phyloP scores from a whole-genome alignment of 257 asterid genomes.

The Datura wrightii region DNA sequence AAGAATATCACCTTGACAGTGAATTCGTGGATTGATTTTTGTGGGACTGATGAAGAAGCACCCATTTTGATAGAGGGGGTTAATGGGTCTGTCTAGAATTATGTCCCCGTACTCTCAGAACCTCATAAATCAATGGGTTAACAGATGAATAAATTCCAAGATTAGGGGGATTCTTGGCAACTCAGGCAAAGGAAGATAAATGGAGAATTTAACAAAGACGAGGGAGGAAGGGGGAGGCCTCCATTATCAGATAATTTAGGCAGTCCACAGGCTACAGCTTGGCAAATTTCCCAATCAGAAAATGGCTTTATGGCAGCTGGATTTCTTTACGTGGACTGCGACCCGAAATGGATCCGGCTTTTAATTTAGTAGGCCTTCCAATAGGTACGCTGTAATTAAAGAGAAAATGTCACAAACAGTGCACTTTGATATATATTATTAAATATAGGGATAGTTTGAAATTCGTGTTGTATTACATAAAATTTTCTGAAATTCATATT shows the following conservation, averaged over 20 bases:
- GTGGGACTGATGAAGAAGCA: slow-evolving; percentile 38
- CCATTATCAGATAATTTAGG: slow-evolving; percentile 6
- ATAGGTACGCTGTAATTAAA: no score
- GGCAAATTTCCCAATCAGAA: background rate
- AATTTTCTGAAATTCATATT: no score
- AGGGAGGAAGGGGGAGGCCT: background rate
- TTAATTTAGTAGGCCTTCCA: no score
- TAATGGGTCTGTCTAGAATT: background rate
- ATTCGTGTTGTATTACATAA: no score
- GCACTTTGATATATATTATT: no score
- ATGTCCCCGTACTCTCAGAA: background rate
- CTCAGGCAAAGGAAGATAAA: background rate
- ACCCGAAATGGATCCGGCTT: background rate
- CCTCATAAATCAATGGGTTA: background rate
- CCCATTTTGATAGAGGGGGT: background rate
- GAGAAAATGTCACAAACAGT: no score
- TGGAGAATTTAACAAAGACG: background rate
- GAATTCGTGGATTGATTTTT: slow-evolving; percentile 75
- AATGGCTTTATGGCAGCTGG: background rate
- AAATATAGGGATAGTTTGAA: no score
- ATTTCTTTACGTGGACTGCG: background rate
- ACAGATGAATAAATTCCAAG: background rate
- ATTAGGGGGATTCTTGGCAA: background rate
- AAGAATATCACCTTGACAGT: slow-evolving; percentile 61
- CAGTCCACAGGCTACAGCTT: background rate